A percentile compares a stretch with the other conserved stretches of the same genome.
Evolutionary conservation across 495 filamentous ascomycete genomes (phyloP).

Genomic region (Xylaria cubensis): DNA sequence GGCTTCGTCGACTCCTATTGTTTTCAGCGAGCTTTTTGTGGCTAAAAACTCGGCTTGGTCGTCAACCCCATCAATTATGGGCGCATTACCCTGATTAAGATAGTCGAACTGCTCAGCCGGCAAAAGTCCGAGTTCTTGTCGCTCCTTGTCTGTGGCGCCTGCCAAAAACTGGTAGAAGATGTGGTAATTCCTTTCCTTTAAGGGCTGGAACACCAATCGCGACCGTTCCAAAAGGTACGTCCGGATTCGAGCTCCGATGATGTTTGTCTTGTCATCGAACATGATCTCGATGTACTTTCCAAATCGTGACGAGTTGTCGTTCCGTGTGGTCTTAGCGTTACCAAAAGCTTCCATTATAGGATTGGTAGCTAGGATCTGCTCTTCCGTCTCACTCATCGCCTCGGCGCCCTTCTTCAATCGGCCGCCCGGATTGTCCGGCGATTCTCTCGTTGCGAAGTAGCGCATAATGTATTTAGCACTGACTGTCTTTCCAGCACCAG

Average conservation of each 20-base stretch:
- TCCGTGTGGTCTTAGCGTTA: conserved; percentile 98
- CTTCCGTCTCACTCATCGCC: conserved; percentile 96
- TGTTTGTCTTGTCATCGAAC: conserved; percentile 94
- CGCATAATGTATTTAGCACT: conserved; percentile 99
- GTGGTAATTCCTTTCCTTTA: conserved; percentile 98
- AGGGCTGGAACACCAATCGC: conserved; percentile 94
- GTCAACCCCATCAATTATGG: conserved; percentile 92
- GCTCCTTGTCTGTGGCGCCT: conserved; percentile 87
- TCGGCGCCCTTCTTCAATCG: conserved; percentile 80
- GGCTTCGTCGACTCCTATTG: conserved; percentile 79
- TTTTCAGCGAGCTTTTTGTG: conserved; percentile 82
- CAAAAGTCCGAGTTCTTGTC: conserved; percentile 74
- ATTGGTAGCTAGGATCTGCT: conserved; percentile 97
- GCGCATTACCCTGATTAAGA: conserved; percentile 91
- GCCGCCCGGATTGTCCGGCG: conserved; percentile 84
- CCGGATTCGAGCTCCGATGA: conserved; percentile 95
- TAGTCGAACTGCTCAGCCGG: conserved; percentile 93
- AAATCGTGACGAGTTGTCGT: conserved; percentile 98
- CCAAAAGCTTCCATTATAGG: conserved; percentile 99
- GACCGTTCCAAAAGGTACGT: conserved; percentile 96
- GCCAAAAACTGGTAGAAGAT: conserved; percentile 98
- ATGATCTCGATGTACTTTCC: conserved; percentile 99
- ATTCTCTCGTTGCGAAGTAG: conserved; percentile 98
- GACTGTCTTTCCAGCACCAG: conserved; percentile 97
- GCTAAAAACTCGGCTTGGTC: conserved; percentile 92